Evolutionary conservation across 352 stramenopile genomes (phyloP).

Genomic region (Globisporangium takayamanum): DNA sequence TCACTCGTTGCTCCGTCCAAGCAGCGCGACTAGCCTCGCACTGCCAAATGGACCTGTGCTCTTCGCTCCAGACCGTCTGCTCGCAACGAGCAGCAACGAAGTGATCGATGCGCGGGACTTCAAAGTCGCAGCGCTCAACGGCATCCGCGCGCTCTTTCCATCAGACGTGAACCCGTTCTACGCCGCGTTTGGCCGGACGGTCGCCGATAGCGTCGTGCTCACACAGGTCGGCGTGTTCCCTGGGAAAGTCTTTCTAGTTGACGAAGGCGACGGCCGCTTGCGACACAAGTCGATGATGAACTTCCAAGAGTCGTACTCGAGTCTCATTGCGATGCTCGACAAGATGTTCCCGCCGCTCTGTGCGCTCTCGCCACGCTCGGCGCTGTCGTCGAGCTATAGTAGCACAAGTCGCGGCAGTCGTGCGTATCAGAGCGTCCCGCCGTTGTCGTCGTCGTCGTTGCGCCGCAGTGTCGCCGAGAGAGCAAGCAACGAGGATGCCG

Average conservation of each 20-base stretch:
- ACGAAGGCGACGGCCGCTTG: conserved; percentile 44
- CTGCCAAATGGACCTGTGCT: conserved; percentile 73
- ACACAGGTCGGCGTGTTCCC: conserved; percentile 69
- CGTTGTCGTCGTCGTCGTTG: no score
- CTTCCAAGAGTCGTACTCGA: conserved; percentile 63
- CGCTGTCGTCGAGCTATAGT: background rate
- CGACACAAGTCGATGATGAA: conserved; percentile 56
- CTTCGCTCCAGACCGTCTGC: conserved; percentile 50
- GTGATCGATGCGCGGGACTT: conserved; percentile 49
- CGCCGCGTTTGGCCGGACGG: conserved; percentile 66
- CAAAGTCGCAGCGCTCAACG: conserved; percentile 57
- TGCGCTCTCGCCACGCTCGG: conserved; percentile 17
- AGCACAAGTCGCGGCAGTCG: background rate
- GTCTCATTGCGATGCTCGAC: conserved; percentile 47
- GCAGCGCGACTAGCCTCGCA: conserved; percentile 9
- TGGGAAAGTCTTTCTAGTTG: conserved; percentile 69
- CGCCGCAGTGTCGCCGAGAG: no score
- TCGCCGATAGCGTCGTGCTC: conserved; percentile 50
- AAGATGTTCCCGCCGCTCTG: conserved; percentile 76
- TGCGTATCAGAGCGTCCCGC: no score
- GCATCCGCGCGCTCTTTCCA: conserved; percentile 62
- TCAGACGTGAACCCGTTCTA: conserved; percentile 79
- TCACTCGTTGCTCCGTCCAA: conserved; percentile 18
- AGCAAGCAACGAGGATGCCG: background rate
- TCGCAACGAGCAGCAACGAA: conserved; percentile 36